These are phyloP conservation scores for Opeltia flavorubescens DNA, from an alignment of 495 filamentous ascomycete genomes.

Conservation along the genomic window DNA sequence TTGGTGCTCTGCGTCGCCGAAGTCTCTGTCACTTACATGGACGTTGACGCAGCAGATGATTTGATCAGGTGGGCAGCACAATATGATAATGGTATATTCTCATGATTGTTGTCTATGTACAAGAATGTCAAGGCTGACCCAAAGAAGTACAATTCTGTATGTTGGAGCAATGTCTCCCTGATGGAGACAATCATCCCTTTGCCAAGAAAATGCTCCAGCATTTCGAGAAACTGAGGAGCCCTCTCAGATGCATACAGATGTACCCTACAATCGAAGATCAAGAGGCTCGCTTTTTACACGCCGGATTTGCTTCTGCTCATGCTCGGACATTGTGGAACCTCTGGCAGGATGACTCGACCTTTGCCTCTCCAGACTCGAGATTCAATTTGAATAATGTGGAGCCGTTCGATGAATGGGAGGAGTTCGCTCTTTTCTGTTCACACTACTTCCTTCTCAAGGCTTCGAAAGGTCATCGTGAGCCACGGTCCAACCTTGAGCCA, in stretches of 20 bases:
- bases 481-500: no score
- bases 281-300: conserved; percentile 43
- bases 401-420: conserved; percentile 93
- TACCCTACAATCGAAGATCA: conserved; percentile 56
- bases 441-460: conserved; percentile 80
- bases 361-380: conserved; percentile 37
- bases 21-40: conserved; percentile 87
- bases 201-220: conserved; percentile 76
- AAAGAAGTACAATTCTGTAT: conserved; percentile 52
- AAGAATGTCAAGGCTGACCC: neutral
- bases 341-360: conserved; percentile 54
- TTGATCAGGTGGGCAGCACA: conserved; percentile 57
- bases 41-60: conserved; percentile 53
- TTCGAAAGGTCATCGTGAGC: conserved; percentile 10
- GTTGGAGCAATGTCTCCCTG: conserved; percentile 77
- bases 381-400: conserved; percentile 50
- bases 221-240: conserved; percentile 67
- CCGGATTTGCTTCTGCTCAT: conserved; percentile 48
- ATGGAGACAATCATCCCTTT: conserved; percentile 66
- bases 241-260: conserved; percentile 52
- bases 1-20: conserved; percentile 70
- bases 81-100: conserved; percentile 42
- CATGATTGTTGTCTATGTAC: neutral
- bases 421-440: conserved; percentile 71
- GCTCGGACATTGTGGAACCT: conserved; percentile 62